Conservation (phyloP, 306 rosid species). For the Styphnolobium japonicum region DNA sequence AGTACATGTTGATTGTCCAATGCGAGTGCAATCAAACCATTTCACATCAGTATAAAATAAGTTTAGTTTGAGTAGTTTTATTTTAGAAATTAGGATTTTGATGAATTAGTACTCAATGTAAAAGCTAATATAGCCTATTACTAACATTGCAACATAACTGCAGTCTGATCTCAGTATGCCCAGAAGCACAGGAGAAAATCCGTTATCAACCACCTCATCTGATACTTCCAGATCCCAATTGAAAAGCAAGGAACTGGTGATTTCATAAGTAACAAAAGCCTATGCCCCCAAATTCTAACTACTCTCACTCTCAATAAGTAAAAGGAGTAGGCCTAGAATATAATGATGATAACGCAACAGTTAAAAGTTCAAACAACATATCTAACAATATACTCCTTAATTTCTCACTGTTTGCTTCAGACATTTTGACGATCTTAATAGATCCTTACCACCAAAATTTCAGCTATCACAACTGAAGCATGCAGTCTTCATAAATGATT, state of each 20-base stretch:
- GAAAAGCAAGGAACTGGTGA: neutral
- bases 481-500: neutral
- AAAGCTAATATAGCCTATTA: neutral
- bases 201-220: neutral
- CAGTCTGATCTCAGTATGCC: neutral
- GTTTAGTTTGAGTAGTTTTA: neutral
- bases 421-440: neutral
- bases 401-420: neutral
- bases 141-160: neutral
- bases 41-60: neutral
- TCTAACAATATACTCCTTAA: neutral
- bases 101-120: too few relatives aligned
- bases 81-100: neutral
- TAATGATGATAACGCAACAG: neutral
- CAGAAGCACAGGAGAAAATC: neutral
- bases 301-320: neutral
- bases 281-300: neutral
- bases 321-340: neutral
- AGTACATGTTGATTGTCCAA: neutral
- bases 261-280: neutral
- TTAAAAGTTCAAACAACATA: neutral
- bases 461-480: constrained; percentile 14
- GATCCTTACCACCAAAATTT: neutral
- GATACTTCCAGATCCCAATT: neutral
- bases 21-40: neutral